A percentile compares a stretch with the other conserved stretches of the same genome.
Conservation (phyloP, 2,329 filamentous ascomycete species). For the Drechslerella coelobrocha region DNA sequence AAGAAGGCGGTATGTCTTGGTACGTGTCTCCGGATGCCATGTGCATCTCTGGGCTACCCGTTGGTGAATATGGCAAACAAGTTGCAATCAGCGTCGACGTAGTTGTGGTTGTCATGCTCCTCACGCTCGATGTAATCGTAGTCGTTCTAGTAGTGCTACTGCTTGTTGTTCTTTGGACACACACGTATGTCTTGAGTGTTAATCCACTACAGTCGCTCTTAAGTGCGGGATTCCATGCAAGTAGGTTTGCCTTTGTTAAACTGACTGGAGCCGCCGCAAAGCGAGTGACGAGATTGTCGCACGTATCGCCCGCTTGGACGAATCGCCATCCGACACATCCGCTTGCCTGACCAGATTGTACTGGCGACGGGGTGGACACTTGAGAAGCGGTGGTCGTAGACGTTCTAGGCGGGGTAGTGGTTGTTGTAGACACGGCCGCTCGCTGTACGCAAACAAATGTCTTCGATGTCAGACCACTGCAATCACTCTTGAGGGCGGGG, state of each 20-base stretch:
- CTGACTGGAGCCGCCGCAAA: not conserved
- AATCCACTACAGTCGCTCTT: conserved; percentile 15
- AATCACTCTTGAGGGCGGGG: conserved; percentile 2
- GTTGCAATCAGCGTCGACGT: not conserved
- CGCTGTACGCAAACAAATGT: not conserved
- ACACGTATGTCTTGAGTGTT: not conserved
- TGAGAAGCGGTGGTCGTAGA: not conserved
- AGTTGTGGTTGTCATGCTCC: too few species aligned
- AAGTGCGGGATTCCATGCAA: conserved; percentile 20
- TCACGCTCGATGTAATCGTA: too few species aligned
- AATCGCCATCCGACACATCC: conserved; percentile 15
- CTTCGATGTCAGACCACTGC: conserved; percentile 1
- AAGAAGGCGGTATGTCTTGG: not conserved
- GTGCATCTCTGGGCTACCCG: not conserved
- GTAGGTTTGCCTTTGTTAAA: conserved; percentile 7
- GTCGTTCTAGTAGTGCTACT: not conserved
- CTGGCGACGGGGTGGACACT: conserved; percentile 5
- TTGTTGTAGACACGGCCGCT: not conserved
- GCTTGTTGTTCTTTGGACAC: not conserved
- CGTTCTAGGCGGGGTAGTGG: not conserved
- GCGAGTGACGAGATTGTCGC: conserved; percentile 18
- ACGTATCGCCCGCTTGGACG: conserved; percentile 8
- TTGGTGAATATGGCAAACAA: not conserved
- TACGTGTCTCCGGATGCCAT: not conserved
- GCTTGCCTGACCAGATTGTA: conserved; percentile 5